Percentiles rank a stretch among this genome's conserved stretches.
These are phyloP conservation scores for Aspergillus intermedius DNA, from an alignment of 2,329 filamentous ascomycete species.

Conservation along the genomic window DNA sequence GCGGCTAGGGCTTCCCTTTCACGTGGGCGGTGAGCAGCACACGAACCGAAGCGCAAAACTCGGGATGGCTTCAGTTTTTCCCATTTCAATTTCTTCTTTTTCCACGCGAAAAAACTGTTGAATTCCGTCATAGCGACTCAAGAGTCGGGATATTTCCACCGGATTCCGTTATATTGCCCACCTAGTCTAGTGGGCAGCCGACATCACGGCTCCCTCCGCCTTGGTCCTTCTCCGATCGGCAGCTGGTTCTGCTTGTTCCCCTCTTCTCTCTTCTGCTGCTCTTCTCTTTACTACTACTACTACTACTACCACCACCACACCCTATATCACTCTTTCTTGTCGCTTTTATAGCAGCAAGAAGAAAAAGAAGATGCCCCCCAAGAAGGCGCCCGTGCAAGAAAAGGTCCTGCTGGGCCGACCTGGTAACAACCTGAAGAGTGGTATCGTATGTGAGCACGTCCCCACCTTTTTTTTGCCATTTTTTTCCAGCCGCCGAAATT, in stretches of 20 bases:
- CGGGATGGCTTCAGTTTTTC: slow-evolving; percentile 1
- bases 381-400: slow-evolving; percentile 86
- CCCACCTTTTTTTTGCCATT: slow-evolving; percentile 25
- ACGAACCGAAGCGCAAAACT: slow-evolving; percentile 19
- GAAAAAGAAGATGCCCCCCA: slow-evolving; percentile 83
- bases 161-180: slow-evolving; percentile 7
- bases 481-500: slow-evolving; percentile 23
- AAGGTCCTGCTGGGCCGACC: slow-evolving; percentile 94
- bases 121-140: background rate
- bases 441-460: slow-evolving; percentile 74
- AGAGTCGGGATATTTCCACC: too few species aligned
- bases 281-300: background rate
- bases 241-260: slow-evolving; percentile 57
- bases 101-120: background rate
- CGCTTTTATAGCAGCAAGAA: slow-evolving; percentile 51
- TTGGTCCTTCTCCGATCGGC: slow-evolving; percentile 48
- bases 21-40: slow-evolving; percentile 22
- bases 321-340: slow-evolving; percentile 6
- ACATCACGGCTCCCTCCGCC: slow-evolving; percentile 30
- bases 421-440: slow-evolving; percentile 97
- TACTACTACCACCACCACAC: slow-evolving; percentile 6
- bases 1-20: slow-evolving; percentile 14
- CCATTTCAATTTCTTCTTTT: slow-evolving; percentile 4
- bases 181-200: slow-evolving; percentile 17
- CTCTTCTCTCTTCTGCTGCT: slow-evolving; percentile 18